Conservation (phyloP, 1,139 yeast species). For the Geotrichum restrictum region DNA sequence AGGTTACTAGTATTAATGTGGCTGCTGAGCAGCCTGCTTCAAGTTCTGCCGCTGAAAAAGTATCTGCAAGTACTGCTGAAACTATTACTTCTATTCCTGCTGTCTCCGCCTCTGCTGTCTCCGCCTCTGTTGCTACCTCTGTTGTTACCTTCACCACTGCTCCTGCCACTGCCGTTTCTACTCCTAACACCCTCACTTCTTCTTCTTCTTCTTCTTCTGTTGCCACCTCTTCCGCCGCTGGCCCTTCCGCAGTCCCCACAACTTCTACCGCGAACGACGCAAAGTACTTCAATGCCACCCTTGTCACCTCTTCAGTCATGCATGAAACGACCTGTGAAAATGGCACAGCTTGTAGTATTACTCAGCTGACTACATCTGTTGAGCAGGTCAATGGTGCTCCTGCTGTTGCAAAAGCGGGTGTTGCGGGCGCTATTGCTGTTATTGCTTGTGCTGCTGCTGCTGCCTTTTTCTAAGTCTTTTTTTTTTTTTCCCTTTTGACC, state of each 20-base stretch:
- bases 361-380: constrained; percentile 2
- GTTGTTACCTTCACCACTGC: neutral
- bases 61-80: neutral
- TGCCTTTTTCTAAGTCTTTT: constrained; percentile 22
- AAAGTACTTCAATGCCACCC: constrained; percentile 19
- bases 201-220: neutral
- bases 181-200: neutral
- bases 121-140: neutral
- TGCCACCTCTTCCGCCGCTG: constrained; percentile 1
- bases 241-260: neutral
- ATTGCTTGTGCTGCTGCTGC: constrained; percentile 22
- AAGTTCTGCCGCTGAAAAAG: too few species aligned
- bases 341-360: constrained; percentile 9
- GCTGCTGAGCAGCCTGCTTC: neutral
- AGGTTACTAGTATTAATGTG: neutral
- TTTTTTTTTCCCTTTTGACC: too few species aligned
- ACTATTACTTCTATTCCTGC: neutral
- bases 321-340: too few species aligned
- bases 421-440: constrained; percentile 12
- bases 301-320: constrained; percentile 2
- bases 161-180: neutral
- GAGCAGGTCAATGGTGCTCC: constrained; percentile 16
- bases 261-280: constrained; percentile 1
- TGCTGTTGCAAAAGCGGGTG: constrained; percentile 6
- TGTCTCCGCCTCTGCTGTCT: neutral